Percentiles rank a stretch among this genome's conserved stretches.
These are phyloP conservation scores for Pythium pyrilobum DNA, from an alignment of 352 stramenopile species.

Conservation along the genomic window DNA sequence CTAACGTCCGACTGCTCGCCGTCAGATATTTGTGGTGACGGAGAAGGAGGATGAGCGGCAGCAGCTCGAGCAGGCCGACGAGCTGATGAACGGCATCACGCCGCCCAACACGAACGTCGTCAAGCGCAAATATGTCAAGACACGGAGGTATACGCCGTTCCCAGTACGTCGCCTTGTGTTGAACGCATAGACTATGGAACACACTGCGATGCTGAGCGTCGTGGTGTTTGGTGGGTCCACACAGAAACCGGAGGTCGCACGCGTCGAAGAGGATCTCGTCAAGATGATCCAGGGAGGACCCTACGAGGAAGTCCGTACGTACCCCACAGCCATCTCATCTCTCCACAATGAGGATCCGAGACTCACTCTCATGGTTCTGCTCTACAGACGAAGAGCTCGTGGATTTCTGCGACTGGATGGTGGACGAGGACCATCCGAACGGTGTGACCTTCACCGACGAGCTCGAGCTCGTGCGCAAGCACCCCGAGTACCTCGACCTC, in stretches of 20 bases:
- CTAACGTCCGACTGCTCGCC: not conserved
- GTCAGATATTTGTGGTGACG: constrained; percentile 77
- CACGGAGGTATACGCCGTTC: constrained; percentile 75
- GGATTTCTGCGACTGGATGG: constrained; percentile 86
- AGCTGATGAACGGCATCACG: constrained; percentile 69
- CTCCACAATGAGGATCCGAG: no score
- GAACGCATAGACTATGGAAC: not conserved
- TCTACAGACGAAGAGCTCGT: constrained; percentile 83
- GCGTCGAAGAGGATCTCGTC: constrained; percentile 78
- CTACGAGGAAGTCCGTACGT: constrained; percentile 75
- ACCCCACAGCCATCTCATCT: no score
- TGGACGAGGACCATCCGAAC: constrained; percentile 64
- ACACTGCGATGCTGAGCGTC: not conserved
- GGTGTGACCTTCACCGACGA: constrained; percentile 73
- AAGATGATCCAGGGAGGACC: constrained; percentile 71
- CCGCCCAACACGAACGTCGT: constrained; percentile 83
- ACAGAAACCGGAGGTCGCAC: constrained; percentile 77
- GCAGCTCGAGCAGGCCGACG: constrained; percentile 53
- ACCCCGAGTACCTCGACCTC: constrained; percentile 74
- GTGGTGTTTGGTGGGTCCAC: no score
- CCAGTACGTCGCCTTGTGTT: constrained; percentile 30
- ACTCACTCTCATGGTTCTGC: no score
- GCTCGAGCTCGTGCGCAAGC: constrained; percentile 74
- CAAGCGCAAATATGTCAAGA: constrained; percentile 87
- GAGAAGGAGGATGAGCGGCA: constrained; percentile 72